These are phyloP conservation scores for Blumeria hordei DNA, from an alignment of 2,329 filamentous ascomycete species.

Conservation along the genomic window DNA sequence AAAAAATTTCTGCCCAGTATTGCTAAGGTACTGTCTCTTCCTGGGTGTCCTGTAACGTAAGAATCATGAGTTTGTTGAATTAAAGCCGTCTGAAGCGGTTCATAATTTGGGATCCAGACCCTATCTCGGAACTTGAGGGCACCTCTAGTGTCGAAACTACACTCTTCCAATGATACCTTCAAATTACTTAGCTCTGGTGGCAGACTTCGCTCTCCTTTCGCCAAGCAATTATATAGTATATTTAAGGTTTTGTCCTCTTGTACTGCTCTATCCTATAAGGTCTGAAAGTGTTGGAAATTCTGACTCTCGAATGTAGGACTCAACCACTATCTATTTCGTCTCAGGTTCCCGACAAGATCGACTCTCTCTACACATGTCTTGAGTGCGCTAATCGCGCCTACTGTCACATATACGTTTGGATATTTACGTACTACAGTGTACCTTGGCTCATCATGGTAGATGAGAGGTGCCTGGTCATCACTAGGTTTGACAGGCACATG, in stretches of 20 bases:
- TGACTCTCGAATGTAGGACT: background rate
- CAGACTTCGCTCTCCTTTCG: background rate
- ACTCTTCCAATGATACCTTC: background rate
- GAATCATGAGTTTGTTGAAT: background rate
- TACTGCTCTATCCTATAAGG: background rate
- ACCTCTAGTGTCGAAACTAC: background rate
- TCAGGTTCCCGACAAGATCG: too few relatives aligned
- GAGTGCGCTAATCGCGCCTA: too few relatives aligned
- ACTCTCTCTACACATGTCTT: too few relatives aligned
- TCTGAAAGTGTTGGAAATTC: too few relatives aligned
- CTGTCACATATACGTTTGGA: too few relatives aligned
- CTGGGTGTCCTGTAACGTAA: background rate
- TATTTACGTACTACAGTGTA: too few relatives aligned
- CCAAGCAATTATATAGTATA: background rate
- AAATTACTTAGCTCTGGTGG: background rate
- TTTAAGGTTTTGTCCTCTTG: background rate
- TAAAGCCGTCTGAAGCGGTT: background rate
- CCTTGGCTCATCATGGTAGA: too few relatives aligned
- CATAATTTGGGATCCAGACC: background rate
- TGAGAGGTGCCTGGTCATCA: too few relatives aligned
- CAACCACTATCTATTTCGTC: too few relatives aligned
- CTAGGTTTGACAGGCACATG: too few relatives aligned
- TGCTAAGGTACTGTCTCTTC: background rate
- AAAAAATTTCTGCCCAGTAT: background rate
- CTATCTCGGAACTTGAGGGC: background rate